phyloP scores from a whole-genome alignment of 2,329 filamentous ascomycete species.

The Ophiostoma populinum region DNA sequence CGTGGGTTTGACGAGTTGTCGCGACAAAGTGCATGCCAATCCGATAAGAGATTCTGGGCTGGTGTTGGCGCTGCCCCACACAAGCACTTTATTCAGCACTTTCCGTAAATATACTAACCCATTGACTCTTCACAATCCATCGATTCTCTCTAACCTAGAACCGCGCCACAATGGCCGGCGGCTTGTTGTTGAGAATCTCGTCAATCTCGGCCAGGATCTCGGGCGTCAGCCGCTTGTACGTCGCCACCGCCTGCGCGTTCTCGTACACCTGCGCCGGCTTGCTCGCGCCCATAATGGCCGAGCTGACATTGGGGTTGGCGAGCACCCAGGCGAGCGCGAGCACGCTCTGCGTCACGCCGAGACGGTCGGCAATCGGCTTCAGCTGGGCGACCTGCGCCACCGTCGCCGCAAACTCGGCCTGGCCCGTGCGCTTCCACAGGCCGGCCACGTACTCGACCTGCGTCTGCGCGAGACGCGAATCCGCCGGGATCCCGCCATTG shows the following conservation, averaged over 20 bases:
- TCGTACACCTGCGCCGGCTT: slow-evolving; percentile 41
- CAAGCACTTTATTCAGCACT: background rate
- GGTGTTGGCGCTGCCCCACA: no score
- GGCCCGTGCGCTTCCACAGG: slow-evolving; percentile 34
- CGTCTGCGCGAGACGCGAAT: slow-evolving; percentile 39
- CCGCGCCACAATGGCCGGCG: slow-evolving; percentile 23
- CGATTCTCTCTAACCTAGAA: slow-evolving; percentile 8
- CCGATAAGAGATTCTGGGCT: no score
- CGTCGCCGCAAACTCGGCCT: slow-evolving; percentile 31
- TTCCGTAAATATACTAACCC: background rate
- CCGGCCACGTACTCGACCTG: slow-evolving; percentile 38
- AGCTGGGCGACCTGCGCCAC: slow-evolving; percentile 40
- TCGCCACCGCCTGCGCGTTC: slow-evolving; percentile 34
- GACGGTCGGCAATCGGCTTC: slow-evolving; percentile 44
- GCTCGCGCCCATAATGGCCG: slow-evolving; percentile 45
- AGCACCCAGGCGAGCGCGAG: slow-evolving; percentile 47
- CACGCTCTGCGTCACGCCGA: slow-evolving; percentile 39
- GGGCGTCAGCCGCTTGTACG: slow-evolving; percentile 37
- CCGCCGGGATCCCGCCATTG: slow-evolving; percentile 43
- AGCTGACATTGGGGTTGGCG: slow-evolving; percentile 42
- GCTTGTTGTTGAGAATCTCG: slow-evolving; percentile 39
- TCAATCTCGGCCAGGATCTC: slow-evolving; percentile 45
- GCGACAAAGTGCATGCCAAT: no score
- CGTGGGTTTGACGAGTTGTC: no score
- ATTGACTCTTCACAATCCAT: background rate